These are phyloP conservation scores for Colletotrichum neosansevieriae DNA, from an alignment of 2,329 filamentous ascomycete genomes.

Conservation along the genomic window DNA sequence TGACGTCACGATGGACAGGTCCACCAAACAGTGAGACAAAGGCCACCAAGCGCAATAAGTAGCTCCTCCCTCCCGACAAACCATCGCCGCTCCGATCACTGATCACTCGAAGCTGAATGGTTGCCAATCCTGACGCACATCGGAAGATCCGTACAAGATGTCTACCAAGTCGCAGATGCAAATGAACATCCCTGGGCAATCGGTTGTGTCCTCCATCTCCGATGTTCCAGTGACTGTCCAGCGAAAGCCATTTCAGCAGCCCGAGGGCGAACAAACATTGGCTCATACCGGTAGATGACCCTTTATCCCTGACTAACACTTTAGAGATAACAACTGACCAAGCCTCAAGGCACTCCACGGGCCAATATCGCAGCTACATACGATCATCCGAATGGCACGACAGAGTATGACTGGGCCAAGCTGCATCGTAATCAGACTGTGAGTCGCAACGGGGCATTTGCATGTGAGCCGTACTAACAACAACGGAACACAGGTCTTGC, in stretches of 20 bases:
- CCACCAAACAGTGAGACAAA: neutral
- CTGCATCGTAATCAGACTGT: conserved; percentile 50
- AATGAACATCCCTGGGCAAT: conserved; percentile 8
- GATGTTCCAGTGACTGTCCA: conserved; percentile 45
- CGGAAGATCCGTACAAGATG: neutral
- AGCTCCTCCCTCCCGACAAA: neutral
- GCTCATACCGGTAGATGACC: conserved; percentile 44
- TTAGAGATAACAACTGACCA: neutral
- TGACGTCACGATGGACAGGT: conserved; percentile 36
- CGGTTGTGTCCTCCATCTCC: conserved; percentile 29
- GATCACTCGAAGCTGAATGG: neutral
- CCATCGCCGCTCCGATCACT: neutral
- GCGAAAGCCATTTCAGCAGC: conserved; percentile 47
- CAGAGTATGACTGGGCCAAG: conserved; percentile 47
- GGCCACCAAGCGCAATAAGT: neutral
- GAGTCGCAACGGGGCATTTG: neutral
- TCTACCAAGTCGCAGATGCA: conserved; percentile 5
- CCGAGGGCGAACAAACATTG: conserved; percentile 45
- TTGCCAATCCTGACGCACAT: neutral
- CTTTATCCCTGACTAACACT: neutral
- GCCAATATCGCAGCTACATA: conserved; percentile 52
- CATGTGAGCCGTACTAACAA: neutral
- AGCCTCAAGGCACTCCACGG: conserved; percentile 47
- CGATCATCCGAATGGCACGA: conserved; percentile 51
- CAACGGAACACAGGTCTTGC: conserved; percentile 44